A percentile compares a stretch with the other conserved stretches of the same genome.
Evolutionary conservation across 129 eudicot genomes (phyloP).

Genomic region (Scalesia atractyloides): DNA sequence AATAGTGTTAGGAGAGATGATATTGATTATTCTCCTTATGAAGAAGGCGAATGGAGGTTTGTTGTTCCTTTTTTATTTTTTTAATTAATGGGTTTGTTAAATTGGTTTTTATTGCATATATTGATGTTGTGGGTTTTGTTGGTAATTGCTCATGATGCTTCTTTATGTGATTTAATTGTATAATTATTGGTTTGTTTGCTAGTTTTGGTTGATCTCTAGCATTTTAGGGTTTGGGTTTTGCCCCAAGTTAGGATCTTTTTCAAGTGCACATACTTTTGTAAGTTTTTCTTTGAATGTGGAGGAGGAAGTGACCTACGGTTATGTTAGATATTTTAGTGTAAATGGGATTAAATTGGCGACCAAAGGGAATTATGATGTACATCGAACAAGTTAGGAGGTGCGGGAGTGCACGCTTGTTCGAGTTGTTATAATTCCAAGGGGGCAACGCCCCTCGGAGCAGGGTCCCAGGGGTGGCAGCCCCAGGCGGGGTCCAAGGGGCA

Average conservation of each 20-base stretch:
- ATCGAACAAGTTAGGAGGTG: too few species aligned
- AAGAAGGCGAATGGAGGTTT: conserved; percentile 99
- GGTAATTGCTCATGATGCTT: neutral
- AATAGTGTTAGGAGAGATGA: conserved; percentile 93
- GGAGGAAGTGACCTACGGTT: neutral
- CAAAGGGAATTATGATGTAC: too few species aligned
- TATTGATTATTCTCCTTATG: conserved; percentile 93
- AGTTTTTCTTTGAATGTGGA: neutral
- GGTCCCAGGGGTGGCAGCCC: too few species aligned
- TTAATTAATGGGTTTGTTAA: neutral
- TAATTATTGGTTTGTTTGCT: neutral
- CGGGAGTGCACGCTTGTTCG: too few species aligned
- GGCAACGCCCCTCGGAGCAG: too few species aligned
- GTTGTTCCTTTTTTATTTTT: neutral
- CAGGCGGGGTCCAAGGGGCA: too few species aligned
- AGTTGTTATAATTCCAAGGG: too few species aligned
- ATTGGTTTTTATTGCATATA: neutral
- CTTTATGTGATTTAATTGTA: neutral
- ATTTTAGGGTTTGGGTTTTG: conserved; percentile 12
- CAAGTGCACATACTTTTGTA: neutral
- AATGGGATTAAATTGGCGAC: too few species aligned
- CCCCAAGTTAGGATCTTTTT: neutral
- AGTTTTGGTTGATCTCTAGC: neutral
- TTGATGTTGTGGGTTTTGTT: conserved; percentile 5
- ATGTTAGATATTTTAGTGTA: too few species aligned